These are phyloP conservation scores for Candida mattraensis DNA, from an alignment of 805 yeast genomes.

Conservation along the genomic window DNA sequence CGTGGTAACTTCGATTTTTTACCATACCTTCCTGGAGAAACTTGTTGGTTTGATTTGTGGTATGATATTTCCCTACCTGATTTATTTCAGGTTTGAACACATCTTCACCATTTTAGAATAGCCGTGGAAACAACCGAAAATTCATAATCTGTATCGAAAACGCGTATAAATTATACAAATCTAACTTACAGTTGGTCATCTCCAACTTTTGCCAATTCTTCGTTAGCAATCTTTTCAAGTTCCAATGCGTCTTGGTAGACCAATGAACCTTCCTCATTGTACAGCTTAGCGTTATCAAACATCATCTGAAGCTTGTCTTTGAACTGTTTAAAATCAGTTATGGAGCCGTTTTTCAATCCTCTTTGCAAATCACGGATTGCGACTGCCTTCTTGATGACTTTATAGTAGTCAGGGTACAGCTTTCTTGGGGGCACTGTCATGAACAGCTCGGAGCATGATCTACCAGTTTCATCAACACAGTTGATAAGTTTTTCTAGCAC, in stretches of 20 bases:
- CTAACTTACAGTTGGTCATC: constrained; percentile 6
- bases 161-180: constrained; percentile 1
- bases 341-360: constrained; percentile 40
- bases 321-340: constrained; percentile 44
- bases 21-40: constrained; percentile 49
- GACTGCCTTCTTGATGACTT: constrained; percentile 58
- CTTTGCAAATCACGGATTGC: constrained; percentile 56
- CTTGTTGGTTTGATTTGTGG: constrained; percentile 44
- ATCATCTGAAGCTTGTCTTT: constrained; percentile 51
- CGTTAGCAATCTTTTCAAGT: constrained; percentile 40
- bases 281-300: constrained; percentile 67
- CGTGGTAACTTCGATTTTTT: constrained; percentile 46
- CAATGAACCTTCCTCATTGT: constrained; percentile 67
- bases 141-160: neutral
- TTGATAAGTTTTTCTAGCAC: constrained; percentile 45
- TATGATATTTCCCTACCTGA: constrained; percentile 30
- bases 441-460: constrained; percentile 55
- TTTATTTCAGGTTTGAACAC: constrained; percentile 21
- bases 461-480: constrained; percentile 46
- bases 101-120: constrained; percentile 13
- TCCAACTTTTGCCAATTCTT: constrained; percentile 16
- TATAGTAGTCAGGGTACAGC: constrained; percentile 83
- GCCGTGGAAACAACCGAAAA: neutral
- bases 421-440: constrained; percentile 70
- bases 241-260: constrained; percentile 58